Evolutionary conservation across 108 stramenopile genomes (phyloP), one percentile per base, ranked within the genome.

Genomic region (Nannochloropsis gaditana): DNA sequence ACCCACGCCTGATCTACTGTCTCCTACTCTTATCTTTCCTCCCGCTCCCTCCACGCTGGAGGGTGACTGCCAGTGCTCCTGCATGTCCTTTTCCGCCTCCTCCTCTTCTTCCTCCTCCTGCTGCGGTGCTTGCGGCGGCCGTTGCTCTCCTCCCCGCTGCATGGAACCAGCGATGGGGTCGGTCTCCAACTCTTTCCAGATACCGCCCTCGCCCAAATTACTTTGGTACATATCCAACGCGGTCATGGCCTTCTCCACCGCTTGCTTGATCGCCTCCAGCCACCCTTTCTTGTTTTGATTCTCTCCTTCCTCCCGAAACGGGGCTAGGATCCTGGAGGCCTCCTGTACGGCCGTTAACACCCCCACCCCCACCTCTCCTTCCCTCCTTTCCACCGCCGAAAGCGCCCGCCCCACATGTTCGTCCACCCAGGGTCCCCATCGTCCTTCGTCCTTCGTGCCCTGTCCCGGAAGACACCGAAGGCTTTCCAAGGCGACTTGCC

Each of bases 161-260:
- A 73, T 15, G n/a, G 59, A 73, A 4, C 59, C 59, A 73, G 59
- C 59, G n/a, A 73, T 73, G 59, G 59, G 59, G 59, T 73, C 59
- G 19, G 59, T 73, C 8, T 73, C 59, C 59, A 73, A n/a, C 59
- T 73, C 59, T 8, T 73, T 73, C 59, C 59, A 73, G 2, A 73
- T 2, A 4, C 59, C 59, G n/a, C 59, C 59, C 59, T 73, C 59
- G 59, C 15, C 19, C 59, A 73, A 73, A n/a, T 73, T 73, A 73
- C 59, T 73, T n/a, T 73, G 59, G 59, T 73, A 73, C 59, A 73
- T 73, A 15, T 73, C 59, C 59, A 73, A 73, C n/a, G 59, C 59
- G 19, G n/a, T 4, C 59, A 73, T 15, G 19, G 59, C 59, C 59
- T n/a, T n/a, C n/a, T 73, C 59, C 59, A 73, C 59, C 59, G 59